These are phyloP conservation scores for Entophlyctis luteolus DNA, from an alignment of 192 early-diverging fungal species.

Conservation along the genomic window DNA sequence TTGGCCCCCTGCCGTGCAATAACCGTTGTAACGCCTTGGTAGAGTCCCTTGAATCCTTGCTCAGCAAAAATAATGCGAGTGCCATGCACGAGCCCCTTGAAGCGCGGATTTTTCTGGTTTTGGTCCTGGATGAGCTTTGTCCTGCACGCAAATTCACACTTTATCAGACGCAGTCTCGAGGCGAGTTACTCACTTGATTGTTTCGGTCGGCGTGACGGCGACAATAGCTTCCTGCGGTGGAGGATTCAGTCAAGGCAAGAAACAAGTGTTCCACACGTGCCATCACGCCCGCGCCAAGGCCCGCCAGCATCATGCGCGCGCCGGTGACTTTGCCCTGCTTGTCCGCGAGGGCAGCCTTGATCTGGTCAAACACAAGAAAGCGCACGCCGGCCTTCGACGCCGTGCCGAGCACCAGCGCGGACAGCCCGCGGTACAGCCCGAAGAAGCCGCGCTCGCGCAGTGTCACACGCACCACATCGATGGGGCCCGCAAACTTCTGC, in stretches of 20 bases:
- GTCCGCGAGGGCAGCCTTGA: conserved; percentile 68
- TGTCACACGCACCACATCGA: conserved; percentile 73
- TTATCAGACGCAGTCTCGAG: not conserved
- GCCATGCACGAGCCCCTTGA: conserved; percentile 78
- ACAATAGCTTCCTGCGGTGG: conserved; percentile 62
- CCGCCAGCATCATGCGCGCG: conserved; percentile 53
- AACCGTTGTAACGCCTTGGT: conserved; percentile 85
- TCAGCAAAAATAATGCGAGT: conserved; percentile 57
- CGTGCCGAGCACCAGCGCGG: conserved; percentile 87
- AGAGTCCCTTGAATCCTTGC: conserved; percentile 79
- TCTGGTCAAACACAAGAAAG: conserved; percentile 87
- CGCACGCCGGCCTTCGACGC: conserved; percentile 89
- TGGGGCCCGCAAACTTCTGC: conserved; percentile 68
- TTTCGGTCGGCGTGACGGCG: conserved; percentile 87
- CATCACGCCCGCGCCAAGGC: conserved; percentile 9
- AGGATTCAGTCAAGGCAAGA: conserved; percentile 63
- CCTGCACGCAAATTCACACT: conserved; percentile 34
- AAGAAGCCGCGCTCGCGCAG: conserved; percentile 66
- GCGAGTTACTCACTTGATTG: conserved; percentile 76
- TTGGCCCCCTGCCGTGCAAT: conserved; percentile 95
- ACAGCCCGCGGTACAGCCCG: conserved; percentile 81
- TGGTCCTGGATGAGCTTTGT: conserved; percentile 94
- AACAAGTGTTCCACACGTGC: not conserved
- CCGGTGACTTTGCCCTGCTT: conserved; percentile 64
- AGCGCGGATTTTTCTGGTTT: conserved; percentile 67